These are phyloP conservation scores for Tetrastigma voinierianum DNA, from an alignment of 164 flowering plant genomes.

Conservation along the genomic window DNA sequence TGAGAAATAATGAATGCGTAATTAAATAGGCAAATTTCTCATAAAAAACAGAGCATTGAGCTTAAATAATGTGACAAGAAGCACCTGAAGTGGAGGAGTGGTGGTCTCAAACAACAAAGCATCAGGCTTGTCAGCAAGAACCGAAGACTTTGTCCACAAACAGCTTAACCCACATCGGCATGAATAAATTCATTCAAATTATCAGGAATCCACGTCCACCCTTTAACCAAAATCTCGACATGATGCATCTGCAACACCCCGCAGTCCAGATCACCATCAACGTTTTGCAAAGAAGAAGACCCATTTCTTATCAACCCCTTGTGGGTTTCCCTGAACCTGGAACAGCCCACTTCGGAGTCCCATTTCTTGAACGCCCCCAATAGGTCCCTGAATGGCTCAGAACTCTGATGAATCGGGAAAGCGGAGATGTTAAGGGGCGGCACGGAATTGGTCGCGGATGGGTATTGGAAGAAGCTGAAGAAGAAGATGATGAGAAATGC, in stretches of 20 bases:
- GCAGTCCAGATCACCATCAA: constrained; percentile 41
- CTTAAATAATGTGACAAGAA: background rate
- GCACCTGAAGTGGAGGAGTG: constrained; percentile 80
- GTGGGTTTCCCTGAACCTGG: constrained; percentile 49
- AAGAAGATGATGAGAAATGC: constrained; percentile 55
- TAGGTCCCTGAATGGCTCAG: constrained; percentile 66
- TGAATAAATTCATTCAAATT: constrained; percentile 85
- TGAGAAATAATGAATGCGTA: too few relatives aligned
- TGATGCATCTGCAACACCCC: constrained; percentile 59
- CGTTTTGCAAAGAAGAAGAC: constrained; percentile 38
- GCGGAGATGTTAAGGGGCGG: constrained; percentile 20
- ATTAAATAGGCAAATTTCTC: too few relatives aligned
- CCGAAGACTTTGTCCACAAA: constrained; percentile 92
- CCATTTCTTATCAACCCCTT: constrained; percentile 21
- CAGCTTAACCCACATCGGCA: constrained; percentile 94
- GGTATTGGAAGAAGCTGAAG: constrained; percentile 58
- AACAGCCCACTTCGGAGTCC: constrained; percentile 89
- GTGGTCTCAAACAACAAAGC: constrained; percentile 84
- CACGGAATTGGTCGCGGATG: constrained; percentile 37
- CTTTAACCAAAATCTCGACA: constrained; percentile 83
- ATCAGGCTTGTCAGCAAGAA: constrained; percentile 92
- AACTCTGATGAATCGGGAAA: constrained; percentile 1
- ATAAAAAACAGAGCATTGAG: background rate
- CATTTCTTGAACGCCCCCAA: constrained; percentile 68
- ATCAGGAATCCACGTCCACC: constrained; percentile 99